Evolutionary conservation across 106 monocot genomes (phyloP), one percentile per base, ranked within the genome.

Genomic region (Narthecium ossifragum): DNA sequence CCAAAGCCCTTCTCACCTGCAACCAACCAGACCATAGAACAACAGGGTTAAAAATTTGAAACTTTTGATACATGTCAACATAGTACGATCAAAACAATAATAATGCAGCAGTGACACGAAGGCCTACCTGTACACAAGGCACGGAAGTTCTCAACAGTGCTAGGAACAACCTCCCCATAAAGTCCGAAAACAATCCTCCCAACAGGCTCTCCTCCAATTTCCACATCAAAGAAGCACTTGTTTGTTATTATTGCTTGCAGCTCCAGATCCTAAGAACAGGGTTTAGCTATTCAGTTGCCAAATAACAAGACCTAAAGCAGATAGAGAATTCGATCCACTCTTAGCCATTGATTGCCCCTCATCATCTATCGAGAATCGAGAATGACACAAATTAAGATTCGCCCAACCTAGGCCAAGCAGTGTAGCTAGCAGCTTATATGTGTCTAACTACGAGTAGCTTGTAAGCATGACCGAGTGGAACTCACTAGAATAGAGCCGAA

Each of bases 141-240:
- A 51, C 77, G 73, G 45, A 92, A 92, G 55, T 92, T 86, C 34
- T 92, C 86, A n/a, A 72, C 80, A 8, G 86, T 92, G 12, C 26
- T 31, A 27, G 92, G 92, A 51, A 78, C 92, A 30, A 70, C 83
- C 31, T 86, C 83, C 13, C 86, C 92, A 73, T 65, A 92, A 5
- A 92, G 82, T 32, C 86, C 92, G 21, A 92, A 27, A 13, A 83
- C 80, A 29, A 86, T 78, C 55, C 86, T 78, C 2, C 86, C 92
- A 12, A 54, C 71, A 54, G 71, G 63, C 49, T 92, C 73, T 50
- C 80, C 80, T 13, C 87, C 92, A 73, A 87, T 84, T 71, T 84
- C 87, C 7, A 92, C 73, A 73, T 92, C 92, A 70, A 92, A 84
- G 80, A 87, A 92, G 62, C 86, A 86, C 63, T 75, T 86, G 41